Conservation (phyloP, 108 stramenopile species). For the Mediolabrus comicus region DNA sequence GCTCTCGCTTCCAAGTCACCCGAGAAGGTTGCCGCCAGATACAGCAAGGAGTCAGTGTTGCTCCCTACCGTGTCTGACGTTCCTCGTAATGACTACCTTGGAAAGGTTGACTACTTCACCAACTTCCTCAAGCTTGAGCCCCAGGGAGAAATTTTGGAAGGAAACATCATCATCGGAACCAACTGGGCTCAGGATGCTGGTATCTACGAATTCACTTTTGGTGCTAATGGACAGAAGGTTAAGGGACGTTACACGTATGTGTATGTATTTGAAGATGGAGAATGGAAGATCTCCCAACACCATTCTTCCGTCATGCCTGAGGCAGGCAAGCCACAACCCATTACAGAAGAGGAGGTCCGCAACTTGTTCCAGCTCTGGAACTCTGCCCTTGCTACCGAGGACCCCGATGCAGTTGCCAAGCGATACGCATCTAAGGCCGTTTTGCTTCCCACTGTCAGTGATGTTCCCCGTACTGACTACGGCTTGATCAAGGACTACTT, state of each 20-base stretch:
- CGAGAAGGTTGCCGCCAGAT: constrained; percentile 25
- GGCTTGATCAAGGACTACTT: constrained; percentile 55
- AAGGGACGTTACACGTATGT: constrained; percentile 61
- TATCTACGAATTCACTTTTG: constrained; percentile 65
- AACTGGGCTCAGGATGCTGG: constrained; percentile 57
- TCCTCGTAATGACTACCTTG: constrained; percentile 28
- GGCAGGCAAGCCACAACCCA: constrained; percentile 30
- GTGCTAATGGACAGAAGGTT: constrained; percentile 52
- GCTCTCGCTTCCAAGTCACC: constrained; percentile 41
- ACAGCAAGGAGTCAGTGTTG: constrained; percentile 29
- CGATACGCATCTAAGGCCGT: constrained; percentile 30
- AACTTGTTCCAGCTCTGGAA: constrained; percentile 55
- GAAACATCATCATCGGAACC: constrained; percentile 36
- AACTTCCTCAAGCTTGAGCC: constrained; percentile 37
- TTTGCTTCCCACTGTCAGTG: constrained; percentile 51
- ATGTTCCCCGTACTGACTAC: constrained; percentile 46
- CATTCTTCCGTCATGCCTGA: constrained; percentile 74
- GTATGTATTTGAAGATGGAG: constrained; percentile 62
- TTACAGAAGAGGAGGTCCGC: constrained; percentile 46
- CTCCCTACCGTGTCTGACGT: constrained; percentile 43
- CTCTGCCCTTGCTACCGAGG: constrained; percentile 24
- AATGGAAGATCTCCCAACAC: constrained; percentile 77
- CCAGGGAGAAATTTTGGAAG: constrained; percentile 33
- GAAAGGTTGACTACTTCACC: constrained; percentile 36
- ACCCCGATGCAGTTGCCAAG: constrained; percentile 33